Evolutionary conservation across 768 basidiomycete species (phyloP).

Genomic region (Kwoniella sp.): DNA sequence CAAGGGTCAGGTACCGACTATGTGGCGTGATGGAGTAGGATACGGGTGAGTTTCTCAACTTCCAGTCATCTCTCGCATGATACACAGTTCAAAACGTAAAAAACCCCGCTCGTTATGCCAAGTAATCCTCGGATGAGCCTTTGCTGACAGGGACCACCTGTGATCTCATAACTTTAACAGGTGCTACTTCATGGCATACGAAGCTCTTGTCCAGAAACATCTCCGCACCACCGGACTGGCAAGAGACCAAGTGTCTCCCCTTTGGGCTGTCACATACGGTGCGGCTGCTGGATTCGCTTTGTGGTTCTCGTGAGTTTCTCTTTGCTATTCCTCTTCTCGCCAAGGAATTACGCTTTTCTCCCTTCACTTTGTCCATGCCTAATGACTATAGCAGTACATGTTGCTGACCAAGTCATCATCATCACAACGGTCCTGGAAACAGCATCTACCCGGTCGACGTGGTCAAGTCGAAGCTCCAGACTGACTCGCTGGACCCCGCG

Average conservation of each 20-base stretch:
- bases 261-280: constrained; percentile 81
- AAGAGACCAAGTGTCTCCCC: constrained; percentile 74
- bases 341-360: background rate
- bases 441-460: constrained; percentile 94
- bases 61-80: no score
- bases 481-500: constrained; percentile 70
- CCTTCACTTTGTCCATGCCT: no score
- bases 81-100: no score
- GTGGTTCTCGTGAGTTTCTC: constrained; percentile 45
- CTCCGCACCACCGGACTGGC: constrained; percentile 58
- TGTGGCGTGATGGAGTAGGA: constrained; percentile 61
- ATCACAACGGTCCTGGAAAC: no score
- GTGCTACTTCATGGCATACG: constrained; percentile 85
- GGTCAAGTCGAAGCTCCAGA: constrained; percentile 95
- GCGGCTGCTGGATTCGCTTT: constrained; percentile 88
- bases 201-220: constrained; percentile 84
- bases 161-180: no score
- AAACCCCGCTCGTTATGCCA: no score
- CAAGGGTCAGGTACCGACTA: constrained; percentile 88
- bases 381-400: no score
- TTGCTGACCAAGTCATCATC: no score
- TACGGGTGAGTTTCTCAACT: constrained; percentile 57
- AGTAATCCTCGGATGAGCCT: no score
- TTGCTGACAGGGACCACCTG: no score
- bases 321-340: no score